These are phyloP conservation scores for Verticillium tricorpus DNA, from an alignment of 2,329 filamentous ascomycete genomes.

Conservation along the genomic window DNA sequence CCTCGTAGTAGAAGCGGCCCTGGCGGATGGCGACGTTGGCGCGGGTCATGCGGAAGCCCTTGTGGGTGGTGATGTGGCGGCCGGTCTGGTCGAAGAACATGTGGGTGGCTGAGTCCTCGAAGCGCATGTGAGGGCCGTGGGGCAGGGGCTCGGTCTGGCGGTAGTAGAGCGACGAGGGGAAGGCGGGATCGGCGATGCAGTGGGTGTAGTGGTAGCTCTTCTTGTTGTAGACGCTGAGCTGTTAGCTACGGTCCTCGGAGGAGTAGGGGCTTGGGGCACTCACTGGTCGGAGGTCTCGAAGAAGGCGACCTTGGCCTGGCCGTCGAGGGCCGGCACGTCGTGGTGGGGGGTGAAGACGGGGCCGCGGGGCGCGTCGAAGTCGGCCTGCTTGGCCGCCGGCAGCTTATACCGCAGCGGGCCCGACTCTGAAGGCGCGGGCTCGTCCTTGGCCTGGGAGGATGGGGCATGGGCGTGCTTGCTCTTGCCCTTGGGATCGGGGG, in stretches of 20 bases:
- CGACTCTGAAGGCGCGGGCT: constrained; percentile 21
- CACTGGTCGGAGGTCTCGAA: constrained; percentile 62
- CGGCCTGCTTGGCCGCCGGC: constrained; percentile 56
- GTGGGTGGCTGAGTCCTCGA: constrained; percentile 83
- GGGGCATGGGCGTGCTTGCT: constrained; percentile 1
- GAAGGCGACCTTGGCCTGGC: constrained; percentile 47
- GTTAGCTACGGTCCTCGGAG: background rate
- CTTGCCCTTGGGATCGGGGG: constrained; percentile 49
- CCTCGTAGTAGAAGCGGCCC: constrained; percentile 91
- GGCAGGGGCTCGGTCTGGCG: constrained; percentile 83
- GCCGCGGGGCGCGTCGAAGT: constrained; percentile 56
- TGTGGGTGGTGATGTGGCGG: constrained; percentile 78
- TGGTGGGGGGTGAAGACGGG: constrained; percentile 55
- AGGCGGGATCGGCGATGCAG: constrained; percentile 83
- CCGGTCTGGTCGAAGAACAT: constrained; percentile 78
- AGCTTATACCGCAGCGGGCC: constrained; percentile 59
- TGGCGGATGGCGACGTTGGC: constrained; percentile 88
- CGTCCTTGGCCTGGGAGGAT: background rate
- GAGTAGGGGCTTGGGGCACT: constrained; percentile 20
- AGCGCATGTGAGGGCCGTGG: constrained; percentile 79
- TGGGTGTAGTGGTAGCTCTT: constrained; percentile 83
- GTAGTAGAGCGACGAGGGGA: constrained; percentile 84
- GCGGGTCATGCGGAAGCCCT: constrained; percentile 86
- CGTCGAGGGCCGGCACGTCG: constrained; percentile 43
- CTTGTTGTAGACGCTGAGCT: constrained; percentile 54